These are phyloP conservation scores for Debaryomyces subglobosus DNA, from an alignment of 1,139 yeast genomes.

Conservation along the genomic window DNA sequence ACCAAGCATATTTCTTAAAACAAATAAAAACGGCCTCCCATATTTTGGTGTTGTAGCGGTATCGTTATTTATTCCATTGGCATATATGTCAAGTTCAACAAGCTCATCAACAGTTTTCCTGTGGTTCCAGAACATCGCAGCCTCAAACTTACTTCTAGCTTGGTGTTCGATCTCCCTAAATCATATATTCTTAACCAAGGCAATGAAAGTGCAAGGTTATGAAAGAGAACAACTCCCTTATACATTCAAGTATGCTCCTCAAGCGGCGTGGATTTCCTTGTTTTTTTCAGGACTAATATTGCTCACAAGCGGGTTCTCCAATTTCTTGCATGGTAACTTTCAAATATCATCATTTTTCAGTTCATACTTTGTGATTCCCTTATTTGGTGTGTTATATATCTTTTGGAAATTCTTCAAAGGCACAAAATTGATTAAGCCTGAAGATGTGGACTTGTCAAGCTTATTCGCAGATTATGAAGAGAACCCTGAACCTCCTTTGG, in stretches of 20 bases:
- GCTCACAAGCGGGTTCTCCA: constrained; percentile 43
- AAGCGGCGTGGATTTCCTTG: neutral
- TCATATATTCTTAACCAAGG: neutral
- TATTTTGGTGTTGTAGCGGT: constrained; percentile 30
- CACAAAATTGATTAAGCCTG: constrained; percentile 28
- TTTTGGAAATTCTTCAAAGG: constrained; percentile 33
- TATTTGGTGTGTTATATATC: constrained; percentile 26
- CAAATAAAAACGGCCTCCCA: constrained; percentile 49
- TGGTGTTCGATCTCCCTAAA: neutral
- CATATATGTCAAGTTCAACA: constrained; percentile 28
- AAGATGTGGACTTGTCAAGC: constrained; percentile 35
- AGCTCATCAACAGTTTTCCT: constrained; percentile 28
- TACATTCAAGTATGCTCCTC: neutral
- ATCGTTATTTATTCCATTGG: constrained; percentile 28
- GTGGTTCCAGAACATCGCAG: constrained; percentile 30
- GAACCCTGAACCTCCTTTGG: constrained; percentile 39
- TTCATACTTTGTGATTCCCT: constrained; percentile 41
- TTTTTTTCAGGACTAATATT: constrained; percentile 4
- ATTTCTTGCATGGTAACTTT: constrained; percentile 40
- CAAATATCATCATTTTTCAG: constrained; percentile 37
- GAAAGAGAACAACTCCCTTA: neutral
- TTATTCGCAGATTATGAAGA: constrained; percentile 38
- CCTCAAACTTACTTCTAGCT: neutral
- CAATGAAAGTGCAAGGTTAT: neutral
- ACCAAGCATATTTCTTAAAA: constrained; percentile 46